These are phyloP conservation scores for Hygrophila difformis DNA, from an alignment of 257 asterid species.

Conservation along the genomic window DNA sequence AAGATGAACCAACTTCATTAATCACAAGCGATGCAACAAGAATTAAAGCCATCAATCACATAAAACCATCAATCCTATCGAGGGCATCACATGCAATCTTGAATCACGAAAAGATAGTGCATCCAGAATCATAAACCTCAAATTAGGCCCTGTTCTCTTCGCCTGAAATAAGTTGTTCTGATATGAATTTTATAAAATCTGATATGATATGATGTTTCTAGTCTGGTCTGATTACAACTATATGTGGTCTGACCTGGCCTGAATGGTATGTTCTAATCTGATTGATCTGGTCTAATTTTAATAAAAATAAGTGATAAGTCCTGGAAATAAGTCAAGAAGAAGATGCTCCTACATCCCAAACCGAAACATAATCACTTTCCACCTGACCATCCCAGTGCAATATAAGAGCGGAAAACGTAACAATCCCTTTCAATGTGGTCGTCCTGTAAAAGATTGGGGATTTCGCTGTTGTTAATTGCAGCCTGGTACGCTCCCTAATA, in stretches of 20 bases:
- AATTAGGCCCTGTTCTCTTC: constrained; percentile 20
- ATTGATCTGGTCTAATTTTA: too few species aligned
- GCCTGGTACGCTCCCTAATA: constrained; percentile 94
- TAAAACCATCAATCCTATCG: background rate
- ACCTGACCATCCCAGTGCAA: constrained; percentile 89
- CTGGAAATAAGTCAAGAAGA: too few species aligned
- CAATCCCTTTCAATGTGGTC: constrained; percentile 77
- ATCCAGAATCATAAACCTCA: background rate
- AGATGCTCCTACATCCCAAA: too few species aligned
- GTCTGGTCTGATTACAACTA: too few species aligned
- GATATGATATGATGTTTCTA: too few species aligned
- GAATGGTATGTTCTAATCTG: too few species aligned
- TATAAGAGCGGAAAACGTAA: constrained; percentile 79
- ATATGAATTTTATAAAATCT: too few species aligned
- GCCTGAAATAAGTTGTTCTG: too few species aligned
- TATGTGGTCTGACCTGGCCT: too few species aligned
- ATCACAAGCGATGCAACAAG: constrained; percentile 57
- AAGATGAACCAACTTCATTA: constrained; percentile 83
- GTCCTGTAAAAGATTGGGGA: constrained; percentile 74
- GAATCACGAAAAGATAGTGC: background rate
- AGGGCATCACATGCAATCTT: background rate
- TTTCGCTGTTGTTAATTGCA: constrained; percentile 87
- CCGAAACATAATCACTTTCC: background rate
- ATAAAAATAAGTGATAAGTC: too few species aligned
- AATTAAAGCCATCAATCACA: background rate